phyloP scores from a whole-genome alignment of 805 yeast species.

The Isabelozyma pseudorhagii region DNA sequence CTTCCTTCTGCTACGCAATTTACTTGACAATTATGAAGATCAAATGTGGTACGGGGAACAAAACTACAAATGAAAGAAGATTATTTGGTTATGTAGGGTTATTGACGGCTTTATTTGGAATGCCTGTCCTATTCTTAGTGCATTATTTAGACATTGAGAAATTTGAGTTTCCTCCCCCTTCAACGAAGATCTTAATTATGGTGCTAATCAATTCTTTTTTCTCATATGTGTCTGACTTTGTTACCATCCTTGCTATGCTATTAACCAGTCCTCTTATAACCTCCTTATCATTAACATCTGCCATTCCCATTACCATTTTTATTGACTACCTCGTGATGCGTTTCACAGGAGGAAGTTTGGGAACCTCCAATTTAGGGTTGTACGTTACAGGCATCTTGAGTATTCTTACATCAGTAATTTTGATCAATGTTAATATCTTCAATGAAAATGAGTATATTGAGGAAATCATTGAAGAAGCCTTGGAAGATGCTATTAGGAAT shows the following conservation, averaged over 20 bases:
- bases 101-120: constrained; percentile 33
- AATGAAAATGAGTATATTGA: constrained; percentile 45
- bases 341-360: constrained; percentile 15
- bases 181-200: constrained; percentile 25
- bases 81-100: constrained; percentile 49
- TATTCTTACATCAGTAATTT: constrained; percentile 44
- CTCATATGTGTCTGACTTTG: constrained; percentile 48
- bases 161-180: constrained; percentile 41
- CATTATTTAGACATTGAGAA: constrained; percentile 37
- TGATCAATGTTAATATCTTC: constrained; percentile 41
- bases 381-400: constrained; percentile 48
- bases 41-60: constrained; percentile 41
- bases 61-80: constrained; percentile 43
- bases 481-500: constrained; percentile 44
- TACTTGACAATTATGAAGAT: constrained; percentile 43
- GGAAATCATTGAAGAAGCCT: constrained; percentile 45
- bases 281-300: constrained; percentile 48
- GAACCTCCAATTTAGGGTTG: constrained; percentile 19
- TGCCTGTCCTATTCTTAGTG: constrained; percentile 37
- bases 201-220: constrained; percentile 42
- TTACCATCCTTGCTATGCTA: constrained; percentile 48
- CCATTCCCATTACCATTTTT: constrained; percentile 51
- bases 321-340: constrained; percentile 40
- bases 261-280: constrained; percentile 54
- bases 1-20: constrained; percentile 46